Base-by-base conservation (phyloP, 441 rosid genomes). In the Codiaeum variegatum region DNA sequence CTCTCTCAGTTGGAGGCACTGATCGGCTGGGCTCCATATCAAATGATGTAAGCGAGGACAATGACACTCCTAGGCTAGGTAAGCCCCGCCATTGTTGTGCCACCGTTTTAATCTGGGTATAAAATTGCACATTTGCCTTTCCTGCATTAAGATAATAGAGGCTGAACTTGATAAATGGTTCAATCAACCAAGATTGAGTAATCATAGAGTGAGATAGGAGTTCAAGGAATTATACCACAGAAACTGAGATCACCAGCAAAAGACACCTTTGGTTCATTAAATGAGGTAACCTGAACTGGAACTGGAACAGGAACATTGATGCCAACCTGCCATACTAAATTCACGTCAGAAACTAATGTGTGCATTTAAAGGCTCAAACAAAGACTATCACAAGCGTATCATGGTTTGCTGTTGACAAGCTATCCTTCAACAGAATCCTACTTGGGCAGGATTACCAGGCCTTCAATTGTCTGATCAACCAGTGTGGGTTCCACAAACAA, bases 221-320 rank as follows among this genome's bases (percentile, higher is more conserved):
- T 46, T 59, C 1, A 61, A 58, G 67, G 26, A 61, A 60, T 63
- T 21, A 44, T 71, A 78, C 81, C 78, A 46, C 71, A 78, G 47
- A 71, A 70, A 24, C 62, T 71, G 24, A 71, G 70, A 66, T 74
- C 62, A 28, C 77, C 78, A 36, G 73, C 78, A 60, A 74, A 74
- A 32, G 65, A 74, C 1, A 59, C 78, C 68, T 74, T 74, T 28
- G 63, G 23, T 34, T 71, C 81, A 13, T 51, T 66, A 13, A 51
- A 52, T 19, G 72, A 64, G 29, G 75, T 59, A 13, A 74, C 66
- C 2, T 79, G 81, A 69, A 76, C 67, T 56, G 83, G 77, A 64
- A 84, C 70, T 1, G 86, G 86, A 42, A 80, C 78, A 38, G 80
- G 70, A 49, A 77, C 76, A 70, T 85, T 75, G 73, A 85, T 81